A percentile compares a stretch with the other conserved stretches of the same genome.
Evolutionary conservation across 495 filamentous ascomycete species (phyloP).

Genomic region (Oidiodendron maius): DNA sequence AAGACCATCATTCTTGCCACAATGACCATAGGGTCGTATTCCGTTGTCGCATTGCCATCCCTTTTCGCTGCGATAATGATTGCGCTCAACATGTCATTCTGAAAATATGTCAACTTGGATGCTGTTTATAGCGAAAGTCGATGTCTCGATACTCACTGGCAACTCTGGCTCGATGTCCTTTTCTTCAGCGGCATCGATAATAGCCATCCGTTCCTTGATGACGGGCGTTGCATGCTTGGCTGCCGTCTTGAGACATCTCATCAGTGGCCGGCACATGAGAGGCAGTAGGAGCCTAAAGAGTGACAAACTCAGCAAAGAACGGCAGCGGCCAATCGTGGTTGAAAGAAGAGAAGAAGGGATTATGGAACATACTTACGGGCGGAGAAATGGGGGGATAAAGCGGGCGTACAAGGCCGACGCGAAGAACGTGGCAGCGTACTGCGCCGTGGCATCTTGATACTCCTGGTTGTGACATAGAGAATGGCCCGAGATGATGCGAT

Average conservation of each 20-base stretch:
- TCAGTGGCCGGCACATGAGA: background rate
- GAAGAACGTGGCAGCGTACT: background rate
- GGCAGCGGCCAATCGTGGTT: too few species aligned
- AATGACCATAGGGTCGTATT: background rate
- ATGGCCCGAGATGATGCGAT: background rate
- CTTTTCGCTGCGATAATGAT: background rate
- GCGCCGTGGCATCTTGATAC: background rate
- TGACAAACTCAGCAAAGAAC: too few species aligned
- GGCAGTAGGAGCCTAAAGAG: too few species aligned
- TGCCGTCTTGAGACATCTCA: background rate
- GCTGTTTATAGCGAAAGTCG: too few species aligned
- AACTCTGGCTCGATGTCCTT: background rate
- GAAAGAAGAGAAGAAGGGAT: too few species aligned
- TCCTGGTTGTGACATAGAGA: background rate
- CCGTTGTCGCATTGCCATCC: background rate
- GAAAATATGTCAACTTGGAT: background rate
- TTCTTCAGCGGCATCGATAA: background rate
- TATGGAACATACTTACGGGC: too few species aligned
- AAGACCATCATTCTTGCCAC: background rate
- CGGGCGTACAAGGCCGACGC: too few species aligned
- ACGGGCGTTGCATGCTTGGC: background rate
- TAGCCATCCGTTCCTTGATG: background rate
- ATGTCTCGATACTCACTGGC: background rate
- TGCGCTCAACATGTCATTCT: background rate
- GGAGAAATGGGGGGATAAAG: too few species aligned